Conservation (phyloP, 2,329 filamentous ascomycete genomes). For the Endothia cerciana region DNA sequence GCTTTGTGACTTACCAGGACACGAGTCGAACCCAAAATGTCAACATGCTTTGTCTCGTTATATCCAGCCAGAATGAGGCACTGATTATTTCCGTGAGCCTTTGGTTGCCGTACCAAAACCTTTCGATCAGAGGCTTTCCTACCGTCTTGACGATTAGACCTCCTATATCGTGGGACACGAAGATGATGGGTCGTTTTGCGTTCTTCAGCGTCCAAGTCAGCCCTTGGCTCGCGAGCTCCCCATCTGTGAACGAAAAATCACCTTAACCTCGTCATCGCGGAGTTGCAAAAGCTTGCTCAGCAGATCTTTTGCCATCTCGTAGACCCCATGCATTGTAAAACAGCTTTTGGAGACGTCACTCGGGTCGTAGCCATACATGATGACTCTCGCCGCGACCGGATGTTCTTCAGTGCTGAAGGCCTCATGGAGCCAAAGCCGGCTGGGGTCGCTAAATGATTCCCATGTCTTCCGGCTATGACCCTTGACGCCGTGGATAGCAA, state of each 20-base stretch:
- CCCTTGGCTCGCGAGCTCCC: too few species aligned
- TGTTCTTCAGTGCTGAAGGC: not conserved
- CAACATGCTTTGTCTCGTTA: not conserved
- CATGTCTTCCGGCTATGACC: not conserved
- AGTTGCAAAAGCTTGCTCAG: not conserved
- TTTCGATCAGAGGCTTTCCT: not conserved
- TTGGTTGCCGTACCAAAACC: not conserved
- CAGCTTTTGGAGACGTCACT: not conserved
- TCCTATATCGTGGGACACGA: slow-evolving; percentile 10
- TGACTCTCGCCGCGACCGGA: not conserved
- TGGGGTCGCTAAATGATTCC: not conserved
- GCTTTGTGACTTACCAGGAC: slow-evolving; percentile 5
- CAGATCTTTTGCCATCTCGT: not conserved
- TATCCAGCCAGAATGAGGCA: not conserved
- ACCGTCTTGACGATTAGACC: slow-evolving; percentile 10
- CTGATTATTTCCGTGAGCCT: not conserved
- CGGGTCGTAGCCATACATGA: not conserved
- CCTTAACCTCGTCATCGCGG: slow-evolving; percentile 3
- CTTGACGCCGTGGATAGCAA: slow-evolving; percentile 2
- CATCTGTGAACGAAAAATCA: not conserved
- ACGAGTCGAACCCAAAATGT: slow-evolving; percentile 1
- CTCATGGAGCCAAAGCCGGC: not conserved
- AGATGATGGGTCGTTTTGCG: slow-evolving; percentile 2
- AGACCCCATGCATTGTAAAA: not conserved
- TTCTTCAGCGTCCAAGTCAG: too few species aligned